Conservation (phyloP, 73 alveolate species). For the Tetrahymena thermophila region DNA sequence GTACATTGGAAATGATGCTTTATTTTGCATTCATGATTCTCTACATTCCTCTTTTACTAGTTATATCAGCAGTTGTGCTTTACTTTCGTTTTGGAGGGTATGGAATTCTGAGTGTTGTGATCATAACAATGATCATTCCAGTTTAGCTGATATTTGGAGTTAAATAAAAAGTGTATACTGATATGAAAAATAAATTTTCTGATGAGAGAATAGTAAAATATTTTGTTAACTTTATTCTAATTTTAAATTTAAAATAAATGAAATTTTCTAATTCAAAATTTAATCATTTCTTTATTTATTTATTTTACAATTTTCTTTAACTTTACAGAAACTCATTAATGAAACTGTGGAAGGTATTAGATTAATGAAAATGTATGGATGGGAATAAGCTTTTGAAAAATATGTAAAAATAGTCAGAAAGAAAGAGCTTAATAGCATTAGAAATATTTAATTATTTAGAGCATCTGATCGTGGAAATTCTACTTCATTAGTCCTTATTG, state of each 20-base stretch:
- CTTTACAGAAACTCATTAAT: not conserved
- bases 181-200: not conserved
- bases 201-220: not conserved
- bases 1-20: not conserved
- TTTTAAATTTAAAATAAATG: no score
- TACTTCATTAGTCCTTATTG: not conserved
- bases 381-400: constrained; percentile 35
- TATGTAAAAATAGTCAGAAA: not conserved
- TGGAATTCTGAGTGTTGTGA: not conserved
- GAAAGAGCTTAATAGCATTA: not conserved
- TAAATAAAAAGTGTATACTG: not conserved
- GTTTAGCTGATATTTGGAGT: not conserved
- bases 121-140: not conserved
- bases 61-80: not conserved
- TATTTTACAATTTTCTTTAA: not conserved
- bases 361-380: constrained; percentile 41
- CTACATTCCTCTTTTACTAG: not conserved
- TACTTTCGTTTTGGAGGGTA: not conserved
- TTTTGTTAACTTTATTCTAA: no score
- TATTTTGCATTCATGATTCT: not conserved
- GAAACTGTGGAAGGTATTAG: constrained; percentile 43
- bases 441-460: not conserved
- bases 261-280: not conserved
- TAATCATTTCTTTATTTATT: not conserved
- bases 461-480: not conserved